Evolutionary conservation across 495 filamentous ascomycete species (phyloP), one percentile per base, ranked within the genome.

Genomic region (Trichocladium uniseriatum): DNA sequence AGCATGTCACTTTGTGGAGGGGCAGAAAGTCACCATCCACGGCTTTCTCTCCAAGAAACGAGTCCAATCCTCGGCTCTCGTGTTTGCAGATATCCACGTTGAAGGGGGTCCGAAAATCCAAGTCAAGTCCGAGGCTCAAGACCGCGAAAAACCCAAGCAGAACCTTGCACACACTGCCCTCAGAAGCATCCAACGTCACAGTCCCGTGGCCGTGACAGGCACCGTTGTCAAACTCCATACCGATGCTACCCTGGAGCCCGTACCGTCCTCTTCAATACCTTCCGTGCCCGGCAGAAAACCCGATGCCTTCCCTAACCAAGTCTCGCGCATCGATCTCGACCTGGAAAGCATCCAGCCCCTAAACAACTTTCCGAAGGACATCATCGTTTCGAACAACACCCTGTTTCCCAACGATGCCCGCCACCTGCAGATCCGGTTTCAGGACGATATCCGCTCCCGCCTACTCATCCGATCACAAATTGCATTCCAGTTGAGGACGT

Each of bases 351-450:
- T 98, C 34, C 65, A 77, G 28, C 67, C 72, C 44, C 69, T 96
- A 5, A 95, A 95, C 52, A 69, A 77, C 1, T 87, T 96, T 41
- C 79, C 87, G 1, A 76, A 77, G 39, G 78, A 92, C 45, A 79
- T 94, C 31, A 79, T 91, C 43, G 74, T 87, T 56, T 84, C 81
- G 1, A 68, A 76, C 13, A 78, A 83, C 43, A 84, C 81, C 18
- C 74, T 79, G 1, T 94, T 89, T 59, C 75, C 84, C 3, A 77
- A 81, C 0, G 74, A 86, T 45, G 73, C 84, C 24, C 81, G 92
- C 22, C 86, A 96, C 65, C 71, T 98, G 8, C 90, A 97, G 57
- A 70, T 97, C 6, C 82, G 90, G 11, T 86, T 82, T 15, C 78
- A 86, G 52, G 57, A 65, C 11, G 57, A 74, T 11, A 66, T 95